Base-by-base conservation (phyloP, 225 moss, liverwort and hornwort genomes). In the Physcomitrium patens region DNA sequence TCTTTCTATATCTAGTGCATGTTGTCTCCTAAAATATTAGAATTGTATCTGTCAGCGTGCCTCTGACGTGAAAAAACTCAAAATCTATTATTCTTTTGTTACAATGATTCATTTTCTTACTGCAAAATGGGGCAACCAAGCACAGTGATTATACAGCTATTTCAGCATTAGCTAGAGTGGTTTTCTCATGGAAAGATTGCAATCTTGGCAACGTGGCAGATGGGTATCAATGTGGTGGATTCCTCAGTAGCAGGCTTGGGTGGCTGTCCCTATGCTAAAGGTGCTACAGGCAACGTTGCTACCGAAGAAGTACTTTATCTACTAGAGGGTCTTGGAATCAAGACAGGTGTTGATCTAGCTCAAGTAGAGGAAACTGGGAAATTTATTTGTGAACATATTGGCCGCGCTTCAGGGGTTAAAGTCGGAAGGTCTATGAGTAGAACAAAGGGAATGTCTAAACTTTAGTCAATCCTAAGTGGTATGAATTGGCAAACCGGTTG, bases 291-390 rank as follows among this genome's bases (percentile, higher is more conserved):
- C 41, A 97, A 97, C 49, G 92, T 97, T 43, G 91, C 97, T 22
- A 97, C 97, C 3, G 94, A 97, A 76, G 97, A 94, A 73, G 97
- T 97, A 5, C 83, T 97, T 14, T 97, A 97, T 71, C 76, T 97
- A 37, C 66, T 97, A 49, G 82, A 93, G 44, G 97, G 94, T 43
- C 73, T 97, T 57, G 97, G 97, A 47, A 85, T 97, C 72, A 71
- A 89, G 69, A 84, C 85, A 42, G 89, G 91, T 52, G 96, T 97
- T 45, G 93, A 97, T 70, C 58, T 91, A 44, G 70, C 77, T n/a
- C 76, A 83, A 79, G 84, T 97, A 64, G 69, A 82, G 49, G 86
- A 88, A 67, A 89, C 94, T 20, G 96, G 96, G 14, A 75, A 90
- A 0, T 97, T 92, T 70, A 97, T 97, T 51, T 97, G 89, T 76